Base-by-base conservation (phyloP, 352 stramenopile species). In the Globisporangium camurandrum region DNA sequence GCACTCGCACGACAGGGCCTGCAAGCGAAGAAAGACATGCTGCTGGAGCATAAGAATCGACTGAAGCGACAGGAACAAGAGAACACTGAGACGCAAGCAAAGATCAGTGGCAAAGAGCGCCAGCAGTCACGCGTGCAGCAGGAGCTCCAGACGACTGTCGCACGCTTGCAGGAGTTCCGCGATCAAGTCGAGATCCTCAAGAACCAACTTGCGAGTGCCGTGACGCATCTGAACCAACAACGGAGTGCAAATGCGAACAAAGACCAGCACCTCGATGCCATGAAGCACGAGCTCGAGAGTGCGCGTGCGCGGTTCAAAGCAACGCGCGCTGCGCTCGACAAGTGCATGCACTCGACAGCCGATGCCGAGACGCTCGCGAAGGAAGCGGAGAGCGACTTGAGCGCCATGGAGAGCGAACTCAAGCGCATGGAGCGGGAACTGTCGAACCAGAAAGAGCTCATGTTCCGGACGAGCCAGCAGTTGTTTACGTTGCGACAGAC, bases 121-220 rank as follows among this genome's bases (percentile, higher is more conserved):
- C 57, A 75, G 49, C 76, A 89, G 50, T 80, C 67, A 11, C 83
- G 83, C 27, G 64, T 82, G 19, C 79, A 90, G 45, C 64, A 81
- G 38, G 77, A 96, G 27, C 50, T 88, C 24, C 69, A 85, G 59
- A 56, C 69, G 23, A 75, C 69, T 3, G 65, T 70, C 37, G 62
- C 57, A n/a, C 61, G 70, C 3, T 59, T 95, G 22, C 69, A 93
- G 42, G 77, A 88, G 46, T 95, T 95, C 52, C 69, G 81, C 3
- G 87, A 96, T 54, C 88, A 97, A 49, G 84, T 97, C n/a, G 92
- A 97, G 46, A 66, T 96, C 31, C 56, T 97, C 19, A 96, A 96
- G 67, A 96, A 79, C 53, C 87, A 97, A 53, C 67, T 98, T 19
- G 76, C 73, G 20, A 92, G 84, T 46, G 69, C 81, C 2, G 91